Conservation (phyloP, 495 filamentous ascomycete species). For the Xeromyces bisporus region DNA sequence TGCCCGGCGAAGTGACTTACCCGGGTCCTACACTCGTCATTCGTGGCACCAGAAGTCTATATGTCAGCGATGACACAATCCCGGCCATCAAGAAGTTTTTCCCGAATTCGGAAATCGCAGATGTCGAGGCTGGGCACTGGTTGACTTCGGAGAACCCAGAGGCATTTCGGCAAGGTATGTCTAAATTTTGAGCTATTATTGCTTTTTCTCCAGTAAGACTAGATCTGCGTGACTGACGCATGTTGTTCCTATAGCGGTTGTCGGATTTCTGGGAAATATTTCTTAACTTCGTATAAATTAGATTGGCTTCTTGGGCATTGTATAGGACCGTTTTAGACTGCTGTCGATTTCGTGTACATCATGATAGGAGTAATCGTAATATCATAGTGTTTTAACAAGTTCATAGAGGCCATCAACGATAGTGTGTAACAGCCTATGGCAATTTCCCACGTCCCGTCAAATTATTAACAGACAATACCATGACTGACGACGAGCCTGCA, state of each 20-base stretch:
- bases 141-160: constrained; percentile 85
- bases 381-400: no score
- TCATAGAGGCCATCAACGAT: no score
- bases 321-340: no score
- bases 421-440: no score
- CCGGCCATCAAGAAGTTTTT: constrained; percentile 83
- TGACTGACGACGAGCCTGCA: no score
- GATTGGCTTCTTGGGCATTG: no score
- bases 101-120: constrained; percentile 58
- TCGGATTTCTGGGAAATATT: constrained; percentile 21
- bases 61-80: constrained; percentile 76
- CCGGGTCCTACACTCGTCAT: constrained; percentile 68
- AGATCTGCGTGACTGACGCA: neutral
- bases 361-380: no score
- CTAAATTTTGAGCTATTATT: neutral
- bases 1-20: constrained; percentile 37
- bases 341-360: no score
- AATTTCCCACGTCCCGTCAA: no score
- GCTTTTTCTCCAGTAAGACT: no score
- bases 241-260: constrained; percentile 16
- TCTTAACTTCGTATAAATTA: no score
- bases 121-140: constrained; percentile 88
- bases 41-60: constrained; percentile 64
- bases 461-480: no score
- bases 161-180: constrained; percentile 61